phyloP scores from a whole-genome alignment of 352 stramenopile genomes.

The Pythium insidiosum region DNA sequence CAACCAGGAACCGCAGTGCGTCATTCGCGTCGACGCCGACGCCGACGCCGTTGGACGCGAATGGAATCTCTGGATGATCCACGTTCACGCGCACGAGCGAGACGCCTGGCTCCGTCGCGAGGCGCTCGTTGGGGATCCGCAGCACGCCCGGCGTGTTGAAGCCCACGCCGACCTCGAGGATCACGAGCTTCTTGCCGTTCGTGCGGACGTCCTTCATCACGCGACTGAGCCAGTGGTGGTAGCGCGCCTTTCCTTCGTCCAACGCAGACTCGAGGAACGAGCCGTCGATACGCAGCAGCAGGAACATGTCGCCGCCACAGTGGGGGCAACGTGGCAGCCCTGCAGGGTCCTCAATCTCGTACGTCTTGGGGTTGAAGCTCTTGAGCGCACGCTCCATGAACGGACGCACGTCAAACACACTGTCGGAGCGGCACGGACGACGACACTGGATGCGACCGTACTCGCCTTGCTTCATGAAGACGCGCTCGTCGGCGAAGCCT shows the following conservation, averaged over 20 bases:
- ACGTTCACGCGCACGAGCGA: constrained; percentile 52
- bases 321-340: constrained; percentile 44
- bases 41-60: constrained; percentile 39
- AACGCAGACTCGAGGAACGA: constrained; percentile 46
- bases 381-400: constrained; percentile 44
- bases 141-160: constrained; percentile 68
- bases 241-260: constrained; percentile 20
- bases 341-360: constrained; percentile 37
- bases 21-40: constrained; percentile 34
- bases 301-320: constrained; percentile 40
- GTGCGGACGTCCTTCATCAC: constrained; percentile 22
- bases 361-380: constrained; percentile 44
- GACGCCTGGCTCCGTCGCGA: constrained; percentile 31
- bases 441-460: constrained; percentile 58
- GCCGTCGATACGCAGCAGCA: constrained; percentile 34
- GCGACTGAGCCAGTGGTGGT: constrained; percentile 28
- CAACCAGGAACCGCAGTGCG: constrained; percentile 34
- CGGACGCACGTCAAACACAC: constrained; percentile 37
- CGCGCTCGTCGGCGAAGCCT: constrained; percentile 35
- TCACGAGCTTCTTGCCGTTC: constrained; percentile 46
- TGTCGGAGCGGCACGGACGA: constrained; percentile 27
- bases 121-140: constrained; percentile 40
- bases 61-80: constrained; percentile 39
- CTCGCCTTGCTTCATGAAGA: constrained; percentile 58
- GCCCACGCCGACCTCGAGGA: constrained; percentile 58